Conservation (phyloP, 179 eudicot genomes). For the Camellia oleifera region DNA sequence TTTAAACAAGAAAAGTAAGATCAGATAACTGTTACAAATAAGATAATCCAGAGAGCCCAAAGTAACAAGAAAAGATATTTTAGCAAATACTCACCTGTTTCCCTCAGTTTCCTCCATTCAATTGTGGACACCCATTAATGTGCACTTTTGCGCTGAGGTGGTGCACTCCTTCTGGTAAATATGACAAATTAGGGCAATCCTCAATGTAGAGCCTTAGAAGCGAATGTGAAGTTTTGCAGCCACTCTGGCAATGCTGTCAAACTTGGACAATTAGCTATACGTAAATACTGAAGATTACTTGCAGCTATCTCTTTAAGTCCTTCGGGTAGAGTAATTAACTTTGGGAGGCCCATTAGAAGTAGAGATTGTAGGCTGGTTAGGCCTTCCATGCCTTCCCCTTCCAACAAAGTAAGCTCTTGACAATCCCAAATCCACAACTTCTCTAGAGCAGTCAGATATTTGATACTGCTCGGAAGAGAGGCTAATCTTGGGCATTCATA, state of each 20-base stretch:
- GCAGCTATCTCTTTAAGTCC: constrained; percentile 24
- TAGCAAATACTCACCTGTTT: background rate
- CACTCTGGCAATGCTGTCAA: constrained; percentile 26
- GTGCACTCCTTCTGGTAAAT: constrained; percentile 17
- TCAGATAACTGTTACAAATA: background rate
- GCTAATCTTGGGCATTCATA: constrained; percentile 29
- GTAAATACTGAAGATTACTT: constrained; percentile 18
- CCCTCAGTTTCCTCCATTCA: background rate
- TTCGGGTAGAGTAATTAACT: constrained; percentile 22
- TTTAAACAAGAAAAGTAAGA: background rate
- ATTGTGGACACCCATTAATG: constrained; percentile 12
- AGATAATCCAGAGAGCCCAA: background rate
- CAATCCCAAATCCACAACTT: constrained; percentile 35
- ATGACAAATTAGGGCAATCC: constrained; percentile 24
- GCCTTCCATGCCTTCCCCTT: constrained; percentile 29
- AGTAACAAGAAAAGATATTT: background rate
- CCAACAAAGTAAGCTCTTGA: constrained; percentile 23
- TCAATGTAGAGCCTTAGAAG: constrained; percentile 28
- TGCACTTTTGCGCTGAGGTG: constrained; percentile 14
- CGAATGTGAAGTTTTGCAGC: constrained; percentile 19
- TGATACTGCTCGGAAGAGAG: constrained; percentile 22
- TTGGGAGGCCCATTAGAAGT: constrained; percentile 29
- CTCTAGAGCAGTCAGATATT: constrained; percentile 24
- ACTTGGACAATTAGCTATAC: constrained; percentile 21
- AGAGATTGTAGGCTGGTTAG: constrained; percentile 27